Evolutionary conservation across 345 rosid genomes (phyloP).

Genomic region (Camelina hispida): DNA sequence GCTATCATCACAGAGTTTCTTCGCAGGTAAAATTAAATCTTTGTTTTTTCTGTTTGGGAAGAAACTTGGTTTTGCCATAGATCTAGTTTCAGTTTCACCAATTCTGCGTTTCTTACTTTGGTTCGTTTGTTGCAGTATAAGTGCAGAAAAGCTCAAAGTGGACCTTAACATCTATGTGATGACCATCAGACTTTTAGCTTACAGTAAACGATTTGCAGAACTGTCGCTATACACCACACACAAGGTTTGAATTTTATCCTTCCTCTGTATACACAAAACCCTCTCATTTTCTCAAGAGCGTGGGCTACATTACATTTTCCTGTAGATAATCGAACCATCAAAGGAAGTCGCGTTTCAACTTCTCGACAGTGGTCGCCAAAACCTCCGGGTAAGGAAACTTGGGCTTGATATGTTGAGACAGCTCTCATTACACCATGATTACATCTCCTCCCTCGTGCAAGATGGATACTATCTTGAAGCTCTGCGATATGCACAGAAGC

Average conservation of each 20-base stretch:
- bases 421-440: constrained; percentile 84
- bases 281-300: constrained; percentile 16
- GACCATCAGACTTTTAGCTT: constrained; percentile 72
- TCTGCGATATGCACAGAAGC: constrained; percentile 82
- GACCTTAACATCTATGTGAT: constrained; percentile 73
- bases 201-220: constrained; percentile 73
- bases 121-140: constrained; percentile 61
- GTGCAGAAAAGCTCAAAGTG: constrained; percentile 77
- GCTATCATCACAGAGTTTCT: constrained; percentile 84
- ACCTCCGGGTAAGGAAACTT: constrained; percentile 72
- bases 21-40: constrained; percentile 62
- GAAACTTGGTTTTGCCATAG: constrained; percentile 27
- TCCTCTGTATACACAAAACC: not conserved
- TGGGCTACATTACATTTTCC: constrained; percentile 28
- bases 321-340: constrained; percentile 91
- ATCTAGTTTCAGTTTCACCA: constrained; percentile 6
- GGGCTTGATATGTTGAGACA: constrained; percentile 96
- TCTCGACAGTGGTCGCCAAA: constrained; percentile 77
- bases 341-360: constrained; percentile 96
- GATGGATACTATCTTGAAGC: constrained; percentile 95
- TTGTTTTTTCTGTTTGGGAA: constrained; percentile 16
- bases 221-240: constrained; percentile 71
- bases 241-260: constrained; percentile 59
- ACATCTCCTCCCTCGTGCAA: constrained; percentile 69
- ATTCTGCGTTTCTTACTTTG: not conserved